Evolutionary conservation across 306 rosid genomes (phyloP), one percentile per base, ranked within the genome.

Genomic region (Vigna unguiculata): DNA sequence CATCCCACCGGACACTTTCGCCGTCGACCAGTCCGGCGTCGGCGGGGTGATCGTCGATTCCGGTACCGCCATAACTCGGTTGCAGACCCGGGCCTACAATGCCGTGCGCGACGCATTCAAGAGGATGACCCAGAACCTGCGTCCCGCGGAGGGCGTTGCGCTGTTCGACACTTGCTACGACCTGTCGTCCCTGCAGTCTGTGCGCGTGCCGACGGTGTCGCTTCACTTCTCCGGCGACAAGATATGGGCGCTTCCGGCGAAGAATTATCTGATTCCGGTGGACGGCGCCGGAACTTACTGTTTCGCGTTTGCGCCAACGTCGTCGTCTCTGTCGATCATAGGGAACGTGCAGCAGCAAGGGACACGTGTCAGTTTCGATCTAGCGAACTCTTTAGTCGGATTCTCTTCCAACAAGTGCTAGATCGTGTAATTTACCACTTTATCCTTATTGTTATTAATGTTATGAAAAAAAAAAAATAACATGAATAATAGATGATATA

Each of bases 311-410:
- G 97, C 99, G 10, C 92, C 99, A 3, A 85, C 98, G 82, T 2
- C 90, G 79, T 82, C 93, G 77, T 1, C 86, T 1, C 0, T 87
- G 58, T 89, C 99, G 0, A 95, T 95, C 24, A 86, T 95, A 5
- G 97, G 99, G 8, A 95, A 92, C 16, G 91, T 95, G 2, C 99
- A 95, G 87, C 99, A 95, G 41, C 99, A 95, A 17, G 99, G 97
- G 86, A 95, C 89, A 77, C 99, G 99, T 89, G 99, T 95, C 90
- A 89, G 78, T 57, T 89, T 78, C 9, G 96, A 95, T 80, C 78
- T 90, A 21, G 89, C 85, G 0, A 88, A 88, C 30, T 70, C 77
- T 1, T n/a, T 81, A 2, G 83, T 95, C 32, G 98, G 86, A 9
- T 95, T 95, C 87, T 84, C 99, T 1, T 66, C 93, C 40, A 84